These are phyloP conservation scores for Boletus reticulatus DNA, from an alignment of 768 basidiomycete genomes.

Conservation along the genomic window DNA sequence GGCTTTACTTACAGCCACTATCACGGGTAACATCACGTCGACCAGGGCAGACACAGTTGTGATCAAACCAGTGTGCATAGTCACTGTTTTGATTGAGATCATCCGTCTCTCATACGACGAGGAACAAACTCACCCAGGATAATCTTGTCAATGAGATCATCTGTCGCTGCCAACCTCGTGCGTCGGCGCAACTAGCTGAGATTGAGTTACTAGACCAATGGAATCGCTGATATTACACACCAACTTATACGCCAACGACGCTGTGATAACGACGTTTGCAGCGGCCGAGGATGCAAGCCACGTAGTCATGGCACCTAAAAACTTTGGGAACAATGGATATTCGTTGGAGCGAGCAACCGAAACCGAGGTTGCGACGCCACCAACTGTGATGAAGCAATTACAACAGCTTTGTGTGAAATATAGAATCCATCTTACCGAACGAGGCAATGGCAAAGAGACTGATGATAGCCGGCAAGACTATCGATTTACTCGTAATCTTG, in stretches of 20 bases:
- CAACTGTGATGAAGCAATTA: constrained; percentile 23
- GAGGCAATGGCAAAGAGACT: constrained; percentile 4
- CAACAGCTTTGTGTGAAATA: not conserved
- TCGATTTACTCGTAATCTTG: constrained; percentile 33
- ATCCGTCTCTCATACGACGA: not conserved
- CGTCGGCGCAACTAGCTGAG: constrained; percentile 35
- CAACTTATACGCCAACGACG: constrained; percentile 41
- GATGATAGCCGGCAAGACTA: constrained; percentile 25
- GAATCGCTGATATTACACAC: constrained; percentile 19
- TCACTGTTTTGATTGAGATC: constrained; percentile 14
- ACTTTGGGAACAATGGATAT: constrained; percentile 33
- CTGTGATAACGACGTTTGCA: constrained; percentile 42
- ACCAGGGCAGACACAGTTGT: constrained; percentile 3
- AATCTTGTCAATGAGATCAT: constrained; percentile 38
- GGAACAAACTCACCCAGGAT: constrained; percentile 32
- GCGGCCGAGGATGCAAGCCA: constrained; percentile 43
- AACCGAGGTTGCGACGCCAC: constrained; percentile 35
- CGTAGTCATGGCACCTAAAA: constrained; percentile 33
- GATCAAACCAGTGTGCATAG: constrained; percentile 27
- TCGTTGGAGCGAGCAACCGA: constrained; percentile 31
- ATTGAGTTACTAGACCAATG: not conserved
- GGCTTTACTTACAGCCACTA: constrained; percentile 19
- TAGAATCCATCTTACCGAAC: not conserved
- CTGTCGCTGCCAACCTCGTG: constrained; percentile 41
- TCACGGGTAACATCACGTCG: constrained; percentile 8